Evolutionary conservation across 768 basidiomycete species (phyloP).

Genomic region (Ramaria rubella): DNA sequence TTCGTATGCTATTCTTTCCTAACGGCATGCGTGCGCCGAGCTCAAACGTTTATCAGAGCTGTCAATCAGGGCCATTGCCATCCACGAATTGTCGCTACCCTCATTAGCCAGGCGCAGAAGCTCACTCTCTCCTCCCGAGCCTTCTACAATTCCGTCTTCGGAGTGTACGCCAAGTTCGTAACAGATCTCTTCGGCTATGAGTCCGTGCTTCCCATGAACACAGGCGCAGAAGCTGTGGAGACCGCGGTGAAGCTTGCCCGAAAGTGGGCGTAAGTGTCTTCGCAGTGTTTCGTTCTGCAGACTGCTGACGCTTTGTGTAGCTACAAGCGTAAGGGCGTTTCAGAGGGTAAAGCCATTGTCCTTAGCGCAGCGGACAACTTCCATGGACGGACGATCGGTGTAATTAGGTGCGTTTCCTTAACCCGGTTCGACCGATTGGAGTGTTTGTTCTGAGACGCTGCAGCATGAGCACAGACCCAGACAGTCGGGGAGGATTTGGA

Average conservation of each 20-base stretch:
- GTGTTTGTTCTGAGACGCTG: too few species aligned
- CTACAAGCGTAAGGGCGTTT: slow-evolving; percentile 78
- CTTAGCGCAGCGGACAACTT: slow-evolving; percentile 88
- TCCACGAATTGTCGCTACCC: slow-evolving; percentile 74
- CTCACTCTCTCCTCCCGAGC: slow-evolving; percentile 93
- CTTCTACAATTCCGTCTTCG: slow-evolving; percentile 91
- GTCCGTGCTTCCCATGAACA: slow-evolving; percentile 98
- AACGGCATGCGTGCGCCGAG: slow-evolving; percentile 8
- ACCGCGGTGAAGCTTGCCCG: slow-evolving; percentile 92
- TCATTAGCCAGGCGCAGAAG: slow-evolving; percentile 78
- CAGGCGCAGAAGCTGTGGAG: slow-evolving; percentile 97
- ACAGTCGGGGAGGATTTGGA: slow-evolving; percentile 80
- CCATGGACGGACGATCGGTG: slow-evolving; percentile 87
- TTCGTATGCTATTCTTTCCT: slow-evolving; percentile 53
- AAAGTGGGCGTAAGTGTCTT: slow-evolving; percentile 67
- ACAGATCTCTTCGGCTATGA: slow-evolving; percentile 85
- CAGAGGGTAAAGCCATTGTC: slow-evolving; percentile 77
- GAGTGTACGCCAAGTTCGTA: slow-evolving; percentile 80
- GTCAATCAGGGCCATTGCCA: slow-evolving; percentile 97
- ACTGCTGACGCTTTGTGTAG: background rate
- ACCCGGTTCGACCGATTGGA: too few species aligned
- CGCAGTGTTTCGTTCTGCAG: background rate
- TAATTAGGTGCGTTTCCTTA: slow-evolving; percentile 58
- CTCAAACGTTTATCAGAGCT: slow-evolving; percentile 40
- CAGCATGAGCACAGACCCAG: slow-evolving; percentile 94